phyloP scores from a whole-genome alignment of 352 stramenopile species.

The Phytophthora palmivora region DNA sequence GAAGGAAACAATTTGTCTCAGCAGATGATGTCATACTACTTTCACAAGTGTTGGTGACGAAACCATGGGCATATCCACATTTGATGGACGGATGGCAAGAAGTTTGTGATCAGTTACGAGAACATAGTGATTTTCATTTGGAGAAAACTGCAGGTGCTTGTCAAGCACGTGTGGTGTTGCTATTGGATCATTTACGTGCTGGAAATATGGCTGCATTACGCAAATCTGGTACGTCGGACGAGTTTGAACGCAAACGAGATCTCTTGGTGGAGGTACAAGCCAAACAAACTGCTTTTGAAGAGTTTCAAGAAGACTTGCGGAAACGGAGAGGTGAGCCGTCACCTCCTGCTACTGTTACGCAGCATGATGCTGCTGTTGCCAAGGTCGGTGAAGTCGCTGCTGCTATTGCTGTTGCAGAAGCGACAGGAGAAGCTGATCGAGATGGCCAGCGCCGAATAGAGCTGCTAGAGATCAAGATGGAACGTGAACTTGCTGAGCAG shows the following conservation, averaged over 20 bases:
- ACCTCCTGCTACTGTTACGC: constrained; percentile 6
- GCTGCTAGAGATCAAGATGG: constrained; percentile 41
- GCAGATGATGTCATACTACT: constrained; percentile 45
- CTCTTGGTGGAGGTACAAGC: constrained; percentile 34
- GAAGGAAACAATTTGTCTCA: constrained; percentile 48
- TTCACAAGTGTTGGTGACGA: constrained; percentile 32
- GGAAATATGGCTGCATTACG: constrained; percentile 39
- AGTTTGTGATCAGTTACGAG: constrained; percentile 28
- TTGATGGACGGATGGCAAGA: constrained; percentile 49
- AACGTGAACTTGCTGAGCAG: constrained; percentile 42
- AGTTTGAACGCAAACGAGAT: constrained; percentile 38
- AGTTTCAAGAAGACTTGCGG: constrained; percentile 23
- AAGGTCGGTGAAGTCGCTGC: constrained; percentile 34
- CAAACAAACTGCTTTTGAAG: constrained; percentile 24
- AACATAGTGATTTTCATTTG: constrained; percentile 24
- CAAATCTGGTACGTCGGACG: constrained; percentile 37
- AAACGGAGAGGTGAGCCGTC: constrained; percentile 17
- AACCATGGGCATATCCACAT: constrained; percentile 38
- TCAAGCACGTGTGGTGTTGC: constrained; percentile 35
- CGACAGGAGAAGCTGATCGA: constrained; percentile 21
- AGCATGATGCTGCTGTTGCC: constrained; percentile 37
- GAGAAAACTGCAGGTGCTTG: constrained; percentile 49
- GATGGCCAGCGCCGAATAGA: constrained; percentile 36
- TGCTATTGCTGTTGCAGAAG: constrained; percentile 27
- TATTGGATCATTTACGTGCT: constrained; percentile 39